These are phyloP conservation scores for Teratosphaeria gauchensis DNA, from an alignment of 2,329 filamentous ascomycete species.

Conservation along the genomic window DNA sequence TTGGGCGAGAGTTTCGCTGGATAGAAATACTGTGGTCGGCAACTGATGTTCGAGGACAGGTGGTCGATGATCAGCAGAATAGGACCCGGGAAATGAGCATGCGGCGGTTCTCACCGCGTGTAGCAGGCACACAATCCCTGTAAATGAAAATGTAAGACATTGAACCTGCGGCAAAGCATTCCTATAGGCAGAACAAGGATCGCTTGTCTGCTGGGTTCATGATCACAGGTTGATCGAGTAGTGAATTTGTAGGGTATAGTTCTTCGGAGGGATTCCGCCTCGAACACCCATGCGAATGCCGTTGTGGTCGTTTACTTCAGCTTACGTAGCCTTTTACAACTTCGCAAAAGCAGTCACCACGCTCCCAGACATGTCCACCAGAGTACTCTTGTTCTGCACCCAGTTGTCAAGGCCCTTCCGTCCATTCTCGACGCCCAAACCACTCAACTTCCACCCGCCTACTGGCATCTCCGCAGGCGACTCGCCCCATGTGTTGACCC, in stretches of 20 bases:
- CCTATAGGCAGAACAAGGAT: background rate
- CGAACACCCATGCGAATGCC: background rate
- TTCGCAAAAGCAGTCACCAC: constrained; percentile 46
- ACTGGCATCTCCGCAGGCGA: constrained; percentile 86
- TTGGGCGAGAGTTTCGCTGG: background rate
- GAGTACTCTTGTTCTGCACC: constrained; percentile 77
- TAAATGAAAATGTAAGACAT: background rate
- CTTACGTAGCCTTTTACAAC: constrained; percentile 1
- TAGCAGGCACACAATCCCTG: background rate
- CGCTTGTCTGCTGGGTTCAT: background rate
- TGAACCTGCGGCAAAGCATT: background rate
- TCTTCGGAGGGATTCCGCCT: background rate
- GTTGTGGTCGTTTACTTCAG: background rate
- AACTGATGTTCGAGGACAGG: background rate
- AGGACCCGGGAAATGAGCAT: background rate
- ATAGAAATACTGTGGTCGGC: background rate
- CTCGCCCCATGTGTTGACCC: constrained; percentile 93
- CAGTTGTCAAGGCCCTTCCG: constrained; percentile 69
- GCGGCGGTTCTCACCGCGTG: background rate
- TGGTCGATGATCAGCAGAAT: background rate
- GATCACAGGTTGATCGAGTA: background rate
- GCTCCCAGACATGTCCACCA: constrained; percentile 68
- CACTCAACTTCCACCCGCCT: constrained; percentile 85
- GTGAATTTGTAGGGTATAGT: background rate
- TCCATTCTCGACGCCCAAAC: constrained; percentile 80